These are phyloP conservation scores for Ustilago esculenta DNA, from an alignment of 1,284 basidiomycete genomes.

Conservation along the genomic window DNA sequence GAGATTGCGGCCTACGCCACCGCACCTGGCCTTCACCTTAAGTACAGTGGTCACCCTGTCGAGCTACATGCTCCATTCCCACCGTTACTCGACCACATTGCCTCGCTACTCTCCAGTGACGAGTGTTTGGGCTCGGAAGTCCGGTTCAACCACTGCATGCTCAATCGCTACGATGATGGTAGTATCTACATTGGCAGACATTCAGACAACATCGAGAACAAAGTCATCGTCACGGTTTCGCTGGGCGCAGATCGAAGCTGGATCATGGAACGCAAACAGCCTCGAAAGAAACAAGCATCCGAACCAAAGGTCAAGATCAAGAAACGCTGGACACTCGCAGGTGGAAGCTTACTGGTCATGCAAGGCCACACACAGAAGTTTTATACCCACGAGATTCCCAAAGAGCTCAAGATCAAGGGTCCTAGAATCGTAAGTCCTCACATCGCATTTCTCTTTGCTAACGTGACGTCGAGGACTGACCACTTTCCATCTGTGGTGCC, in stretches of 20 bases:
- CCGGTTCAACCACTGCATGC: slow-evolving; percentile 71
- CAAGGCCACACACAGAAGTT: slow-evolving; percentile 71
- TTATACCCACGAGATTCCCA: slow-evolving; percentile 69
- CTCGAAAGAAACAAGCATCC: slow-evolving; percentile 2
- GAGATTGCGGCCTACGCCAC: slow-evolving; percentile 68
- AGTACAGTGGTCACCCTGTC: slow-evolving; percentile 68
- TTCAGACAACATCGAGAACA: slow-evolving; percentile 67
- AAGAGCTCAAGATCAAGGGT: slow-evolving; percentile 52
- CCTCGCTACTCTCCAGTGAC: slow-evolving; percentile 65
- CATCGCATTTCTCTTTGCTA: too few relatives aligned
- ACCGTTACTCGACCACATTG: slow-evolving; percentile 68
- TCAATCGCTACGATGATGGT: slow-evolving; percentile 71
- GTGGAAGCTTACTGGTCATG: slow-evolving; percentile 72
- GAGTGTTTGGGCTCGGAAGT: slow-evolving; percentile 67
- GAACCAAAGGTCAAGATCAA: slow-evolving; percentile 13
- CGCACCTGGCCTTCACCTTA: slow-evolving; percentile 66
- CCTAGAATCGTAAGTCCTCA: slow-evolving; percentile 42
- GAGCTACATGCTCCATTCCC: slow-evolving; percentile 70
- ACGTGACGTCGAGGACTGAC: too few relatives aligned
- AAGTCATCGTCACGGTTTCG: slow-evolving; percentile 71
- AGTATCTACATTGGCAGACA: slow-evolving; percentile 69
- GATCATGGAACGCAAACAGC: slow-evolving; percentile 67
- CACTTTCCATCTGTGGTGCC: neutral
- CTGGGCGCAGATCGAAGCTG: slow-evolving; percentile 71
- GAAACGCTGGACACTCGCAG: slow-evolving; percentile 67